Evolutionary conservation across 2,329 filamentous ascomycete species (phyloP), one percentile per base, ranked within the genome.

Genomic region (Diaporthe citrichinensis): DNA sequence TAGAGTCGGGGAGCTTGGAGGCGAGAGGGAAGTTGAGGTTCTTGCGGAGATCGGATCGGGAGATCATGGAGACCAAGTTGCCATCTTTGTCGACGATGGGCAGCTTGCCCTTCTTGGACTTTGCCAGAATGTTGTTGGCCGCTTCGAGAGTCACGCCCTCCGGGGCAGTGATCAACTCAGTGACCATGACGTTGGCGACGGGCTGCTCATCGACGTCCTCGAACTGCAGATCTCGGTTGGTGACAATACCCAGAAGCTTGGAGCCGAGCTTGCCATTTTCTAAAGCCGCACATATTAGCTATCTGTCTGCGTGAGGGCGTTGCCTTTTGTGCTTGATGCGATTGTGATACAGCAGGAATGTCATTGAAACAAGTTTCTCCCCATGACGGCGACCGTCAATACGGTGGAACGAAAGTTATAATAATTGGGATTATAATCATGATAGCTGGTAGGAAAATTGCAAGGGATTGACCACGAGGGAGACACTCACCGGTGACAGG

Each of bases 331-430:
- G 25, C 49, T 34, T 28, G 8, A 68, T 23, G 58, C 57, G 49
- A 17, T 53, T n/a, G 41, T 36, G 65, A 74, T 68, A 53, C 25
- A 41, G 65, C 72, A 53, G 39, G 69, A 53, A 25, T 23, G 28
- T 77, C 76, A 77, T 77, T 59, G 74, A 76, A 76, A 49, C 67
- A 77, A 55, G 84, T 87, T 86, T 89, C 86, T 98, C 95, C 95
- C 91, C 95, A 98, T 88, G 90, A 95, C 94, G 91, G 90, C 92
- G 88, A 90, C 51, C 90, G 93, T 94, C 94, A 91, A 93, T 97
- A 90, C 95, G 95, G 97, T 96, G 96, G 97, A 99, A 99, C 97
- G 97, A 99, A 99, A 99, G 97, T 98, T 98, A 98, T 94, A 91
- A 87, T 87, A 88, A 90, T 89, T 88, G 87, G 90, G 88, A 91